These are phyloP conservation scores for Teratosphaeria destructans DNA, from an alignment of 2,329 filamentous ascomycete species.

Conservation along the genomic window DNA sequence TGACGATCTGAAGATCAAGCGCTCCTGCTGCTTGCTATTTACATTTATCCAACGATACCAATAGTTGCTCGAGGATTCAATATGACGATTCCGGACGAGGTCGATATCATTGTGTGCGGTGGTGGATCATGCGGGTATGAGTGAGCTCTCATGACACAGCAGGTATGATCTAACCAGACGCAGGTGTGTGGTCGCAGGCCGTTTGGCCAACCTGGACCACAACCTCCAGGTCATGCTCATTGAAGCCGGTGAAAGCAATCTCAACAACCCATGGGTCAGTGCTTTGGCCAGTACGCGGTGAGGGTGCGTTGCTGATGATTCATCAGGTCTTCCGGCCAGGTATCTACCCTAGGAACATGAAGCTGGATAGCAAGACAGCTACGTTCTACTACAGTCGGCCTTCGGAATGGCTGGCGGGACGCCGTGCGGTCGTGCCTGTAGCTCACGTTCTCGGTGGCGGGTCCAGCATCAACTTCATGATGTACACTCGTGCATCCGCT, in stretches of 20 bases:
- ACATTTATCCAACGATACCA: not conserved
- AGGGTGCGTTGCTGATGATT: not conserved
- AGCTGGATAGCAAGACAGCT: constrained; percentile 69
- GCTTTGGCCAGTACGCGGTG: not conserved
- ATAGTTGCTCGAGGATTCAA: constrained; percentile 7
- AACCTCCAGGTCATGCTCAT: constrained; percentile 61
- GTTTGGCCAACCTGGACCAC: constrained; percentile 64
- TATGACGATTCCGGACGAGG: constrained; percentile 63
- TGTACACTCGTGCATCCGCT: constrained; percentile 62
- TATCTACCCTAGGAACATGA: constrained; percentile 68
- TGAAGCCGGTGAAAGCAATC: constrained; percentile 60
- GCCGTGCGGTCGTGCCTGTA: constrained; percentile 63
- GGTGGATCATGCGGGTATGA: constrained; percentile 57
- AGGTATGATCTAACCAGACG: constrained; percentile 19
- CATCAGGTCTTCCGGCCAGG: constrained; percentile 44
- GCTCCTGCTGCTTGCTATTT: not conserved
- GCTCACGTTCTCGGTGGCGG: constrained; percentile 50
- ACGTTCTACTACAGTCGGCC: constrained; percentile 72
- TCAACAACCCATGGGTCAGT: constrained; percentile 65
- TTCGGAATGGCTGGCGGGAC: constrained; percentile 60
- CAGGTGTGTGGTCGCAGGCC: constrained; percentile 40
- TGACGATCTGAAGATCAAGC: not conserved
- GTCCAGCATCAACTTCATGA: constrained; percentile 71
- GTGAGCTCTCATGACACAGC: not conserved
- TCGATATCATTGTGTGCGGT: constrained; percentile 70